Conservation (phyloP, 202 grass and related monocot genomes). For the Setaria viridis region DNA sequence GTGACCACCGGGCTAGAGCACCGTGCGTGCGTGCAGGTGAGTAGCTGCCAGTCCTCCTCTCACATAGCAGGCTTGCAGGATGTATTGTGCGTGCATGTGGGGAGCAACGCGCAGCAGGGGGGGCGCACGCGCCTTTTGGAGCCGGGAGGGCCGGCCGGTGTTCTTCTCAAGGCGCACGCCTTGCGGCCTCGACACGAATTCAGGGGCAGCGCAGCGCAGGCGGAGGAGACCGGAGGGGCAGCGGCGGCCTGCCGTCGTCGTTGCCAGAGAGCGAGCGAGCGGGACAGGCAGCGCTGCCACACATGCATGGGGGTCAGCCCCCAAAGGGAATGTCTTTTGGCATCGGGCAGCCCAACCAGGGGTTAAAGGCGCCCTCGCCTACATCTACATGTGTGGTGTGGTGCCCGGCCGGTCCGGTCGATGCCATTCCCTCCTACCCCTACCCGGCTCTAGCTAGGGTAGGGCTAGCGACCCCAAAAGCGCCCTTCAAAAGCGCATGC, state of each 20-base stretch:
- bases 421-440: neutral
- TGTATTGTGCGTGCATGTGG: slow-evolving; percentile 55
- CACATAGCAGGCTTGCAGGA: neutral
- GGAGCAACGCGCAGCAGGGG: slow-evolving; percentile 40
- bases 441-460: neutral
- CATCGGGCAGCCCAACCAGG: slow-evolving; percentile 50
- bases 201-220: slow-evolving; percentile 33
- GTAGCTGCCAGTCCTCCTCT: neutral
- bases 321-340: slow-evolving; percentile 70
- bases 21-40: neutral
- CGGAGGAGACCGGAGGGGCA: neutral
- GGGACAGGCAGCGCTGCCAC: neutral
- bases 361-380: slow-evolving; percentile 23
- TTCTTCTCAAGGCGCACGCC: slow-evolving; percentile 89
- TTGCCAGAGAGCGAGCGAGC: neutral
- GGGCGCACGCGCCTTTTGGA: slow-evolving; percentile 39
- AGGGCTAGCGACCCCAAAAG: slow-evolving; percentile 13
- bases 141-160: slow-evolving; percentile 39
- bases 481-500: slow-evolving; percentile 32
- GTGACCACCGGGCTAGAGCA: neutral
- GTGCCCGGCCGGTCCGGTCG: neutral
- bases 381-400: neutral
- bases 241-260: slow-evolving; percentile 17
- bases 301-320: slow-evolving; percentile 44
- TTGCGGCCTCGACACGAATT: slow-evolving; percentile 36